Base-by-base conservation (phyloP, 768 basidiomycete genomes). In the Podaxis sp. region DNA sequence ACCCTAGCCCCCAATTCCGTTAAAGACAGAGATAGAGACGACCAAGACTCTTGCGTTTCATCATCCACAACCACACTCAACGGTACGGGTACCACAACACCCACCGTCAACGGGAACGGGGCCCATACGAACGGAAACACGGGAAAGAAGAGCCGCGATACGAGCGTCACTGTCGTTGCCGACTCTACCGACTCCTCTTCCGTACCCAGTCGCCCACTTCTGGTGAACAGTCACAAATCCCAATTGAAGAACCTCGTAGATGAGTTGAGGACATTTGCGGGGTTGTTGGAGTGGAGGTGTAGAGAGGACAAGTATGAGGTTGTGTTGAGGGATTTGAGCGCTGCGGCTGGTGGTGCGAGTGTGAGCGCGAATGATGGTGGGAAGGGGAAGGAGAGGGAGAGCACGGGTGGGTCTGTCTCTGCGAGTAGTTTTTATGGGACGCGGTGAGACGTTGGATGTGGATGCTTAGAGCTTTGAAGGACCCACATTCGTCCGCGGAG, bases 271-370 rank as follows among this genome's bases (percentile, higher is more conserved):
- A 84, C 86, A 29, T 91, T 88, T 68, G 86, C 86, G 12, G 75
- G 76, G 27, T 71, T 88, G 52, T 75, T 92, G 55, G 79, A 82
- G 64, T 89, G 88, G 82, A 81, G 88, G 64, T 72, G 75, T 59
- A 72, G 66, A 24, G 73, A 74, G 37, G 77, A 79, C 52, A 75
- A 74, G 62, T 78, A 72, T 64, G 66, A 65, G 22, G 57, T 72
- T 19, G 55, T 68, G 25, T 66, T 64, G 47, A 63, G 62, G 57
- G 58, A 46, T 38, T 51, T 55, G 51, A 24, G 56, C 24, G 50
- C 63, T 25, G 57, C 40, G 27, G 29, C 57, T 13, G 61, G 63
- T 3, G 49, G 25, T 53, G 47, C 19, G 46, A 38, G 46, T 47
- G 40, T 22, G 41, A 27, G 55, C 2, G 36, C 25, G 24, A 5